These are phyloP conservation scores for Cyclaneusma minus DNA, from an alignment of 2,329 filamentous ascomycete genomes.

Conservation along the genomic window DNA sequence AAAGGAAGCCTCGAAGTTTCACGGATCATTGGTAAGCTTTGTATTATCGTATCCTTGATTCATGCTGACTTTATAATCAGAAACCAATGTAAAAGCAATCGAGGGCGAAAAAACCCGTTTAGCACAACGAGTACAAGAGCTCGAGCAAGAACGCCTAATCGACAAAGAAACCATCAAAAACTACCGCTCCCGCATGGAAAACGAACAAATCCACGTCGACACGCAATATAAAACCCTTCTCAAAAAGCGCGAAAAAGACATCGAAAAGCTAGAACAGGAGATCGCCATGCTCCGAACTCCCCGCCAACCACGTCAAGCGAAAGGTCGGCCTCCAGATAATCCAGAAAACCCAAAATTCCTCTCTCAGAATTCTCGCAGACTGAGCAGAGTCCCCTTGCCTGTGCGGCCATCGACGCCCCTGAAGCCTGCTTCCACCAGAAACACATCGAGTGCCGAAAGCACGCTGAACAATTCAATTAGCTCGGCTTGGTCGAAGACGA, in stretches of 20 bases:
- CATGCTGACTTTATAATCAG: constrained; percentile 2
- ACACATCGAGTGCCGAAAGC: constrained; percentile 8
- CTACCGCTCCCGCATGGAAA: constrained; percentile 8
- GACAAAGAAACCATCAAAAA: constrained; percentile 7
- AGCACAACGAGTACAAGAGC: constrained; percentile 2
- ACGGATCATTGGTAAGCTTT: constrained; percentile 21
- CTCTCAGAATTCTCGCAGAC: constrained; percentile 1
- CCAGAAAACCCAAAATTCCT: background rate
- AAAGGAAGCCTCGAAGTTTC: constrained; percentile 21
- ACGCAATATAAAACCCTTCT: constrained; percentile 9
- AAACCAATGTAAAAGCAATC: constrained; percentile 9
- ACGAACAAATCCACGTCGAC: constrained; percentile 9
- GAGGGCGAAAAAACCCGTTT: constrained; percentile 3
- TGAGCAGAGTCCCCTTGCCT: constrained; percentile 4
- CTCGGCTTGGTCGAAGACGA: constrained; percentile 8
- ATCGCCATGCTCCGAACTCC: constrained; percentile 2
- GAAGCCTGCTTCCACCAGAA: constrained; percentile 2
- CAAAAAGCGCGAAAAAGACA: constrained; percentile 9
- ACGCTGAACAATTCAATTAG: constrained; percentile 8
- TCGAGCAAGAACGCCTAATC: constrained; percentile 6
- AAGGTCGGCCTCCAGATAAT: constrained; percentile 3
- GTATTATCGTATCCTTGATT: no score
- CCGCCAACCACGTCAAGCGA: constrained; percentile 6
- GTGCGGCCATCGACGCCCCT: constrained; percentile 8
- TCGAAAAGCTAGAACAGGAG: constrained; percentile 6